Evolutionary conservation across 805 yeast species (phyloP).

Genomic region (Nakazawaea ishiwadae): DNA sequence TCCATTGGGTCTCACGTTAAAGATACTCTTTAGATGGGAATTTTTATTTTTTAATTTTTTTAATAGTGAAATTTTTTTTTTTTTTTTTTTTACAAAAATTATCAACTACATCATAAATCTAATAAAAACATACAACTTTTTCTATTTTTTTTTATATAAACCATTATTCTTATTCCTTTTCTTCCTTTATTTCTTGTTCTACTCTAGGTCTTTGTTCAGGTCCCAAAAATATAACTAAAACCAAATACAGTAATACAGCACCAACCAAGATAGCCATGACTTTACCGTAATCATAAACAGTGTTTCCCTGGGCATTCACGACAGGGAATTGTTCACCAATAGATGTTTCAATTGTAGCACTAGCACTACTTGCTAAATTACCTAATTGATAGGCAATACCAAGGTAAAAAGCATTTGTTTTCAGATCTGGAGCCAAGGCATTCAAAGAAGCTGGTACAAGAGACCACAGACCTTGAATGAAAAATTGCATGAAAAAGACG

Average conservation of each 20-base stretch:
- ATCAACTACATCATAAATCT: no score
- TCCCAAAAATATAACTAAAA: conserved; percentile 48
- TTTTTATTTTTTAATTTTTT: not conserved
- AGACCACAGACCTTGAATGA: conserved; percentile 71
- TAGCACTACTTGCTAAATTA: conserved; percentile 61
- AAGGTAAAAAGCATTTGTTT: conserved; percentile 49
- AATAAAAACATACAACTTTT: no score
- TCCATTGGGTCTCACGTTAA: not conserved
- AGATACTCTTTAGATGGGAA: not conserved
- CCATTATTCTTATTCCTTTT: not conserved
- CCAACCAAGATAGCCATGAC: conserved; percentile 68
- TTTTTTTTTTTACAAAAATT: not conserved
- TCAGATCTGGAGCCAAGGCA: conserved; percentile 57
- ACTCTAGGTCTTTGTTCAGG: conserved; percentile 36
- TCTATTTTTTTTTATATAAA: not conserved
- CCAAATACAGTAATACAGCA: conserved; percentile 49
- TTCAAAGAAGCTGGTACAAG: conserved; percentile 58
- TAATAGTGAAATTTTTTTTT: no score
- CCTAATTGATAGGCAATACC: conserved; percentile 68
- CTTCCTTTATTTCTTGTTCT: not conserved
- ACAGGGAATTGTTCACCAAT: conserved; percentile 53
- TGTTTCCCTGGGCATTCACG: conserved; percentile 21
- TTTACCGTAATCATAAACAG: conserved; percentile 45
- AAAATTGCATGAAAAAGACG: conserved; percentile 55
- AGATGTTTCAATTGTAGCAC: conserved; percentile 63